A percentile compares a stretch with the other conserved stretches of the same genome.
Evolutionary conservation across 441 rosid genomes (phyloP).

Genomic region (Populus tomentosa): DNA sequence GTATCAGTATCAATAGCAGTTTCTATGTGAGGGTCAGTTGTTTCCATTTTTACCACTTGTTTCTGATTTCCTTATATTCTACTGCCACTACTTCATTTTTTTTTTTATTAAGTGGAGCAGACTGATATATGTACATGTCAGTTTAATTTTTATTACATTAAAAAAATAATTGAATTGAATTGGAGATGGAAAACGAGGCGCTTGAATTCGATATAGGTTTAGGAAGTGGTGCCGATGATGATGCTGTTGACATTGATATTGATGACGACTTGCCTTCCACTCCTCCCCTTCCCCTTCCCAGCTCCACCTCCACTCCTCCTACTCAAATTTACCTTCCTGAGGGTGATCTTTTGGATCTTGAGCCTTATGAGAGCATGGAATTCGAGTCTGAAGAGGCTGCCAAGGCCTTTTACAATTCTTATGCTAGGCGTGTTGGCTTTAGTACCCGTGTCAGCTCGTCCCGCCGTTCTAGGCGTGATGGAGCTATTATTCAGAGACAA

Average conservation of each 20-base stretch:
- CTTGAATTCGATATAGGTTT: conserved; percentile 82
- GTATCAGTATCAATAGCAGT: background rate
- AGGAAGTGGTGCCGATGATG: conserved; percentile 56
- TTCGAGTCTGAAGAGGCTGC: conserved; percentile 97
- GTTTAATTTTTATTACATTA: background rate
- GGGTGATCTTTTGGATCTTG: conserved; percentile 70
- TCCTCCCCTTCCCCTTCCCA: conserved; percentile 23
- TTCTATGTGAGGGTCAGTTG: background rate
- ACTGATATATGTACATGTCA: background rate
- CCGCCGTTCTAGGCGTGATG: conserved; percentile 79
- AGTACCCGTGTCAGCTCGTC: conserved; percentile 94
- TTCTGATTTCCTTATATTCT: background rate
- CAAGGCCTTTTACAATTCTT: conserved; percentile 80
- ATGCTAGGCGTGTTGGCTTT: conserved; percentile 84
- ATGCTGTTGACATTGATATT: conserved; percentile 54
- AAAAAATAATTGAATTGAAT: background rate
- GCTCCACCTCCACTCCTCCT: conserved; percentile 20
- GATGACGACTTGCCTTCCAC: conserved; percentile 67
- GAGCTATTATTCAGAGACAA: conserved; percentile 90
- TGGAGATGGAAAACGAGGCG: conserved; percentile 66
- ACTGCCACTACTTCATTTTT: background rate
- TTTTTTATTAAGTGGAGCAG: background rate
- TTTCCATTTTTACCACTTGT: background rate
- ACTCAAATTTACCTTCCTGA: conserved; percentile 51
- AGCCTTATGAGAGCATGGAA: conserved; percentile 89